Conservation (phyloP, 2,329 filamentous ascomycete genomes). For the Aspergillus sojae region DNA sequence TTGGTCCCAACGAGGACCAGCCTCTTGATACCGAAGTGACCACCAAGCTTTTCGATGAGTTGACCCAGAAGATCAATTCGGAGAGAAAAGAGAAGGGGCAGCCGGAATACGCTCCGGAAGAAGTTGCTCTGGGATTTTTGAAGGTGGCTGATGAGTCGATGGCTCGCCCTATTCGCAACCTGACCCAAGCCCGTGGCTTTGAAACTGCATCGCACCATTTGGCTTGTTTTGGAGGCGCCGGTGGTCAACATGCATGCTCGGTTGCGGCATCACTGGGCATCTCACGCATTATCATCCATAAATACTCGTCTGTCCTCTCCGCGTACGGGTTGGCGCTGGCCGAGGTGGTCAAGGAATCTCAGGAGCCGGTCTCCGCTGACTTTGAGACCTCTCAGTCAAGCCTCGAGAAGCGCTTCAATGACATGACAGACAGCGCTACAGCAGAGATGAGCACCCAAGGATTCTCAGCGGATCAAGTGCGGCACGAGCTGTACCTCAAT, state of each 20-base stretch:
- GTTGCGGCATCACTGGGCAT: conserved; percentile 86
- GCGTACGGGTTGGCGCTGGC: conserved; percentile 92
- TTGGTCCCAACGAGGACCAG: conserved; percentile 85
- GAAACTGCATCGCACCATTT: conserved; percentile 89
- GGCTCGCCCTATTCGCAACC: conserved; percentile 76
- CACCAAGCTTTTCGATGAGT: conserved; percentile 71
- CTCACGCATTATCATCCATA: conserved; percentile 80
- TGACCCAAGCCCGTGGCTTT: conserved; percentile 90
- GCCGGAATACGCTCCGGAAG: conserved; percentile 54
- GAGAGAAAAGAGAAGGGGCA: conserved; percentile 55
- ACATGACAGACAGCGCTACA: conserved; percentile 66
- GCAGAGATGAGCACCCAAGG: conserved; percentile 48
- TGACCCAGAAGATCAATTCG: conserved; percentile 61
- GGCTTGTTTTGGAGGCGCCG: conserved; percentile 88
- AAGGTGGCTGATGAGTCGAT: conserved; percentile 48
- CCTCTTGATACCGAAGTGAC: conserved; percentile 77
- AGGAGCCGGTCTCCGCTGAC: conserved; percentile 60
- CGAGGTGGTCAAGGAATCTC: conserved; percentile 88
- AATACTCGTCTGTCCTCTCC: conserved; percentile 88
- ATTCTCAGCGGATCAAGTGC: conserved; percentile 44
- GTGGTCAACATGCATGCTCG: conserved; percentile 88
- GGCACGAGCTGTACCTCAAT: conserved; percentile 49
- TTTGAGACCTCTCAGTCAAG: conserved; percentile 47
- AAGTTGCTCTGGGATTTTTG: conserved; percentile 46
- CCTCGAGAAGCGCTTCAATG: conserved; percentile 72